Base-by-base conservation (phyloP, 139 green algal genomes). In the Coelastrella sp. region DNA sequence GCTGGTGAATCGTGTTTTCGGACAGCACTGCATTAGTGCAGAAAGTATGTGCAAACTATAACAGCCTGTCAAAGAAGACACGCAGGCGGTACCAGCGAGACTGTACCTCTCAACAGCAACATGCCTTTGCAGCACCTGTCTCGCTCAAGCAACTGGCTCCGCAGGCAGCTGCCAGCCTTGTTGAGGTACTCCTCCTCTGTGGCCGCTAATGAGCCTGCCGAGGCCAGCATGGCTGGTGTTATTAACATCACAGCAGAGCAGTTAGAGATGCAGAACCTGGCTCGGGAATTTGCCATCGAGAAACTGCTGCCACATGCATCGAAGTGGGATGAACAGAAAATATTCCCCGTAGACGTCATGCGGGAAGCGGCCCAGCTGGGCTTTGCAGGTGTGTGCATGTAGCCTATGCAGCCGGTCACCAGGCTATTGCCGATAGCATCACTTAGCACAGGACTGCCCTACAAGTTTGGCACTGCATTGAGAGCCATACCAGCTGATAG, bases 281-380 rank as follows among this genome's bases (percentile, higher is more conserved):
- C 95, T 0, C 35, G 84, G 0, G 86, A 92, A 17, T 97, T 97
- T 93, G 95, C 95, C 0, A 15, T 65, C 0, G 92, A 92, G 17
- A 93, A 95, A 82, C 84, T 97, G 24, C 25, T 90, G 56, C 95
- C 95, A 19, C 82, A 93, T 85, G 92, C 84, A 65, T 84, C 84
- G 24, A 68, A 80, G 17, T 88, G 84, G 84, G 84, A 80, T n/a
- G 84, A 88, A 57, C 68, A 88, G 19, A 80, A 88, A 35, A 83
- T 94, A 72, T 98, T 98, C 65, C 94, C 96, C 0, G 80, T 97
- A 0, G 91, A 94, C 7, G 93, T 90, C 3, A 65, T 98, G 15
- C 78, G 76, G 4, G 70, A 91, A 22, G 96, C 96, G 19, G 96
- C 96, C 8, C 63, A 87, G 24, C 93, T 97, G 58, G 96, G 96